Evolutionary conservation across 179 eudicot species (phyloP).

Genomic region (Camellia oleifera): DNA sequence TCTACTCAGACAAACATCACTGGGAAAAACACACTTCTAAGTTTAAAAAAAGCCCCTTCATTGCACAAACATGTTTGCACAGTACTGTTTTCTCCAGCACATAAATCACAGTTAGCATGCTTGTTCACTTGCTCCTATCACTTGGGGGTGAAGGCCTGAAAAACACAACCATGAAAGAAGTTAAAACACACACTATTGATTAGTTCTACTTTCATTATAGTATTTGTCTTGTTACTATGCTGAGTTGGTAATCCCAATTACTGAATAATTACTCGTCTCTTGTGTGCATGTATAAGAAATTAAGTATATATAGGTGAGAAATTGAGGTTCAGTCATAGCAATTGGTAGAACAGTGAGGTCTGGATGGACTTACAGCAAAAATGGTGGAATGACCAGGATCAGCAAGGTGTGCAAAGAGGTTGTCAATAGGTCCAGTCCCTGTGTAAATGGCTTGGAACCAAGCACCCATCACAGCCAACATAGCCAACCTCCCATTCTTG

Average conservation of each 20-base stretch:
- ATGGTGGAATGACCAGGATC: conserved; percentile 98
- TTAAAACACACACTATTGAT: conserved; percentile 11
- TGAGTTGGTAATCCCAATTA: neutral
- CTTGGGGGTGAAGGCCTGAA: conserved; percentile 81
- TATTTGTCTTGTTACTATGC: neutral
- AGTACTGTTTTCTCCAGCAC: conserved; percentile 5
- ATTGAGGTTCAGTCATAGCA: neutral
- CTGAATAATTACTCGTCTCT: neutral
- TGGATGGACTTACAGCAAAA: conserved; percentile 70
- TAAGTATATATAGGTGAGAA: too few species aligned
- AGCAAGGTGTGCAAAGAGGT: conserved; percentile 95
- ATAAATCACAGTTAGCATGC: conserved; percentile 12
- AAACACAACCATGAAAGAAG: conserved; percentile 11
- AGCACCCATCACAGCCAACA: conserved; percentile 98
- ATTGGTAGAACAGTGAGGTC: neutral
- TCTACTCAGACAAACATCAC: conserved; percentile 23
- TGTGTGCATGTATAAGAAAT: neutral
- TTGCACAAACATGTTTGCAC: conserved; percentile 14
- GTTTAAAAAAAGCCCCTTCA: conserved; percentile 13
- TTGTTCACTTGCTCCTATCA: conserved; percentile 31
- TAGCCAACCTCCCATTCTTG: conserved; percentile 93
- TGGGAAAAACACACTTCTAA: conserved; percentile 2
- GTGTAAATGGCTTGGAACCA: conserved; percentile 98
- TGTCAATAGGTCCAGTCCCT: conserved; percentile 91
- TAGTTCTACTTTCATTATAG: neutral